Percentiles rank a stretch among this genome's conserved stretches.
phyloP scores from a whole-genome alignment of 2,329 filamentous ascomycete genomes.

The Chaetomiaceae sp. region DNA sequence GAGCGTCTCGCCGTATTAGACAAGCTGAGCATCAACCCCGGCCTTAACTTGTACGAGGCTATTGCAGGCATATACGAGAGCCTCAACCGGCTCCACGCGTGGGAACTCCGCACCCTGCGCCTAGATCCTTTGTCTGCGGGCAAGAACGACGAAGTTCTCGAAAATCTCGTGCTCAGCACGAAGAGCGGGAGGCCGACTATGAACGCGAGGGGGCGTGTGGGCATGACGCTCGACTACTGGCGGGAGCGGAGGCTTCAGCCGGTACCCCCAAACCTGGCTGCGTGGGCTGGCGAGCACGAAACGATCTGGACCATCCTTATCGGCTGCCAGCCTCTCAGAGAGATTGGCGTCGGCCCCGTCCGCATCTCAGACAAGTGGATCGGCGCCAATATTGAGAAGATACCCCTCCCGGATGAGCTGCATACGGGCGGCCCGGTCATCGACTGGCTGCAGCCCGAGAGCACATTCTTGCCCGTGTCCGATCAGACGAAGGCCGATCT shows the following conservation, averaged over 20 bases:
- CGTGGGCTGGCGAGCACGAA: conserved; percentile 35
- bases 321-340: conserved; percentile 50
- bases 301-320: conserved; percentile 62
- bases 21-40: conserved; percentile 60
- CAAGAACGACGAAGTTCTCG: conserved; percentile 44
- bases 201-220: conserved; percentile 61
- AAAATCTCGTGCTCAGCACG: conserved; percentile 58
- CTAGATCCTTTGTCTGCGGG: conserved; percentile 40
- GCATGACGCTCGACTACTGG: conserved; percentile 74
- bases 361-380: conserved; percentile 72
- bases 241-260: conserved; percentile 51
- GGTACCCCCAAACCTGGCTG: conserved; percentile 32
- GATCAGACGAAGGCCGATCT: conserved; percentile 18
- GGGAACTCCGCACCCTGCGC: conserved; percentile 57
- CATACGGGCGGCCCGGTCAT: conserved; percentile 37
- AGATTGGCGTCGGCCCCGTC: conserved; percentile 49
- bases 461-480: conserved; percentile 47
- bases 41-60: conserved; percentile 71
- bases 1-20: conserved; percentile 64
- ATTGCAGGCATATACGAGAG: conserved; percentile 67
- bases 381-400: conserved; percentile 57
- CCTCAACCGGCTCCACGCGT: conserved; percentile 61
- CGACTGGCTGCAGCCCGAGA: conserved; percentile 69
- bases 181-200: conserved; percentile 65
- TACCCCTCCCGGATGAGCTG: conserved; percentile 40